Conservation (phyloP, 2,329 filamentous ascomycete genomes). For the Fusarium brachygibbosum region DNA sequence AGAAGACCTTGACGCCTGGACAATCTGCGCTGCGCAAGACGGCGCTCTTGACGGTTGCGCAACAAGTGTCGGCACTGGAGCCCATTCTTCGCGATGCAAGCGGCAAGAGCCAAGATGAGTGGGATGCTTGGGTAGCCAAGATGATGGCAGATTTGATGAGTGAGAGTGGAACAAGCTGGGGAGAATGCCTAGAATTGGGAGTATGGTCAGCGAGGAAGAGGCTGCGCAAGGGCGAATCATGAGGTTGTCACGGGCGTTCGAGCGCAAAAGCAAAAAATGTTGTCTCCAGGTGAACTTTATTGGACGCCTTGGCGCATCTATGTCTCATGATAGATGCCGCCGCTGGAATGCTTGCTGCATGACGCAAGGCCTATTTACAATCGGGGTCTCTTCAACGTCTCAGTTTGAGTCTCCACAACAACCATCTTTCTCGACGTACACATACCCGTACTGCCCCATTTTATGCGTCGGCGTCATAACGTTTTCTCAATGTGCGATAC, state of each 20-base stretch:
- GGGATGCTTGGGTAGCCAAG: slow-evolving; percentile 88
- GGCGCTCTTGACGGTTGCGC: slow-evolving; percentile 83
- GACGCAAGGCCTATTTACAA: slow-evolving; percentile 5
- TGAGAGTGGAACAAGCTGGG: slow-evolving; percentile 82
- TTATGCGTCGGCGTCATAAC: slow-evolving; percentile 71
- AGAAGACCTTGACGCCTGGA: slow-evolving; percentile 71
- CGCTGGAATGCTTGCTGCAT: slow-evolving; percentile 19
- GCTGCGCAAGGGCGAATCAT: slow-evolving; percentile 6
- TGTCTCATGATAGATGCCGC: slow-evolving; percentile 29
- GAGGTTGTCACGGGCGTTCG: slow-evolving; percentile 15
- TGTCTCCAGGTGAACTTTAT: slow-evolving; percentile 21
- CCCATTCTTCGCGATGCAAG: slow-evolving; percentile 84
- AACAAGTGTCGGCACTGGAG: slow-evolving; percentile 88
- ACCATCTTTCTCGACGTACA: slow-evolving; percentile 18
- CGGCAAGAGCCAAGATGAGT: slow-evolving; percentile 90
- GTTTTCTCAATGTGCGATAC: slow-evolving; percentile 86
- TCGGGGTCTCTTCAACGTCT: slow-evolving; percentile 10
- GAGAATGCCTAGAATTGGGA: slow-evolving; percentile 87
- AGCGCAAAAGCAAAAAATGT: slow-evolving; percentile 32
- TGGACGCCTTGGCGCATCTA: slow-evolving; percentile 17
- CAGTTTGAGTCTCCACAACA: slow-evolving; percentile 2
- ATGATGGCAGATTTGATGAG: slow-evolving; percentile 88
- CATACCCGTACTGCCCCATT: slow-evolving; percentile 14
- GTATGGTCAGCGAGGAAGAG: slow-evolving; percentile 90
- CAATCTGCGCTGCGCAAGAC: slow-evolving; percentile 82